Evolutionary conservation across 202 grass and related monocot genomes (phyloP).

Genomic region (Bolboschoenoplectus hybrid): DNA sequence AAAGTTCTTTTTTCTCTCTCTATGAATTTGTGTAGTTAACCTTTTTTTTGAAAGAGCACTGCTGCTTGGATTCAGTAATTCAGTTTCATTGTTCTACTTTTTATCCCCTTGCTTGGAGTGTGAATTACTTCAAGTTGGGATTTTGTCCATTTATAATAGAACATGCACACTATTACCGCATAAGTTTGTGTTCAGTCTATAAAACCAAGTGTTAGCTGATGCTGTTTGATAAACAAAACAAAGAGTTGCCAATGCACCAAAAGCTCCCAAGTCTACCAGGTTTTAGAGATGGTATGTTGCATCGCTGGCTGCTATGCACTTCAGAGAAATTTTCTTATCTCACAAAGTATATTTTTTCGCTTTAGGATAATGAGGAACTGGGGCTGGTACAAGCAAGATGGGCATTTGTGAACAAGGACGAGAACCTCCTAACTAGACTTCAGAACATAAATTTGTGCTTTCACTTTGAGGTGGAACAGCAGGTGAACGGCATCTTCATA

Average conservation of each 20-base stretch:
- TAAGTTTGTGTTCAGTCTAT: background rate
- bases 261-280: background rate
- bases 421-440: slow-evolving; percentile 83
- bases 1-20: background rate
- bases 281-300: background rate
- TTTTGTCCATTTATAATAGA: background rate
- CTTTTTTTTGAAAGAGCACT: background rate
- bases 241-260: background rate
- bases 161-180: background rate
- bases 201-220: background rate
- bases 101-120: background rate
- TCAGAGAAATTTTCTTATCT: background rate
- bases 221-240: background rate
- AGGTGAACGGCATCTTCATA: slow-evolving; percentile 82
- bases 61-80: background rate
- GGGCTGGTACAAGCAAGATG: slow-evolving; percentile 93
- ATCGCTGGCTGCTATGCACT: background rate
- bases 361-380: slow-evolving; percentile 81
- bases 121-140: background rate
- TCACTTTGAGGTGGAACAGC: slow-evolving; percentile 99
- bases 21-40: background rate
- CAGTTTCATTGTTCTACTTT: background rate
- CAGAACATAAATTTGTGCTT: slow-evolving; percentile 98
- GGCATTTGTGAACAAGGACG: slow-evolving; percentile 94
- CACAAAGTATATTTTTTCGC: background rate